Conservation (phyloP, 2,329 filamentous ascomycete species). For the Colletotrichum liriopes region DNA sequence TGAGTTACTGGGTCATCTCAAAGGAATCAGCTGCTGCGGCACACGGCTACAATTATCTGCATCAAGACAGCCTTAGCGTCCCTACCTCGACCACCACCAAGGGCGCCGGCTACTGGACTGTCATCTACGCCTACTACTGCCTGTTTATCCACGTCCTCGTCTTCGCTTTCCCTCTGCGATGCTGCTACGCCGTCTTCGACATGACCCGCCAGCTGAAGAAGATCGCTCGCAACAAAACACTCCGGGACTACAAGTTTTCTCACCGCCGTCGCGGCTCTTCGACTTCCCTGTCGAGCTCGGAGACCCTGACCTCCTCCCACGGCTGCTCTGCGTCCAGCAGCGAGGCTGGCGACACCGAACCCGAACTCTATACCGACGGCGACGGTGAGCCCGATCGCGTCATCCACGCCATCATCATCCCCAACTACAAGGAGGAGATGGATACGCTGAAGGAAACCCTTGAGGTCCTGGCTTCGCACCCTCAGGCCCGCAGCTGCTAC, state of each 20-base stretch:
- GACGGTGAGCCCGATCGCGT: slow-evolving; percentile 62
- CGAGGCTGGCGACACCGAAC: slow-evolving; percentile 67
- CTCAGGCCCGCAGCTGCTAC: slow-evolving; percentile 74
- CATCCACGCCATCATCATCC: slow-evolving; percentile 78
- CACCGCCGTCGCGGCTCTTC: slow-evolving; percentile 67
- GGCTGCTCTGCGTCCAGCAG: slow-evolving; percentile 64
- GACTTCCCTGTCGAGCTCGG: slow-evolving; percentile 70
- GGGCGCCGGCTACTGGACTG: slow-evolving; percentile 66
- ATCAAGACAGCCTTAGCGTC: slow-evolving; percentile 56
- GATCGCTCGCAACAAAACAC: slow-evolving; percentile 60
- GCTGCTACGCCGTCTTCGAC: slow-evolving; percentile 73
- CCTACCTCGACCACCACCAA: slow-evolving; percentile 51
- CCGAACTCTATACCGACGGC: slow-evolving; percentile 62
- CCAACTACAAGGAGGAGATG: slow-evolving; percentile 82
- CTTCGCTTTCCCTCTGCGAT: slow-evolving; percentile 74
- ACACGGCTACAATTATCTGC: slow-evolving; percentile 61
- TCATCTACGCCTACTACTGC: slow-evolving; percentile 75
- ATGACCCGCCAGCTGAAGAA: slow-evolving; percentile 67
- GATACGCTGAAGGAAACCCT: slow-evolving; percentile 79
- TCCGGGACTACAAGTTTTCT: slow-evolving; percentile 64
- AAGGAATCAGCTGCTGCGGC: slow-evolving; percentile 62
- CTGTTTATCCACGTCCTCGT: slow-evolving; percentile 76
- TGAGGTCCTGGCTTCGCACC: slow-evolving; percentile 78
- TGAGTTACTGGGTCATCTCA: slow-evolving; percentile 71
- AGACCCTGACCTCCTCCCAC: slow-evolving; percentile 66